Evolutionary conservation across 164 flowering plant species (phyloP).

Genomic region (Aristolochia fimbriata): DNA sequence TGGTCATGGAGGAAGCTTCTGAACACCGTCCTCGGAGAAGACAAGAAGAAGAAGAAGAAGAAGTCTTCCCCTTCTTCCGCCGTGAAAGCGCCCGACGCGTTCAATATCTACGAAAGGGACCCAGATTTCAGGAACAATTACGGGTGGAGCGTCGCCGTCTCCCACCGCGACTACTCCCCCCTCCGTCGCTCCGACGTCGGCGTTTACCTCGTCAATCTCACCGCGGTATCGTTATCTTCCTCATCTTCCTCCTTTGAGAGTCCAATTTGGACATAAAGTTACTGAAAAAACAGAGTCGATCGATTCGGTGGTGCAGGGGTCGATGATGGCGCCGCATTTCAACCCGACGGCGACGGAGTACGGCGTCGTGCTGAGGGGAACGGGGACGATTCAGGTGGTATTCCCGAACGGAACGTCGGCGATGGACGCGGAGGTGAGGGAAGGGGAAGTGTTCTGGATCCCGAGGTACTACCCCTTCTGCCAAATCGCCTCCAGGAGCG

Average conservation of each 20-base stretch:
- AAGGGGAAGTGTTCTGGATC: constrained; percentile 68
- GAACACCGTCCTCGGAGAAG: constrained; percentile 21
- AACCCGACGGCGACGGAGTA: constrained; percentile 69
- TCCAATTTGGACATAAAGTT: no score
- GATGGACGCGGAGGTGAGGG: constrained; percentile 23
- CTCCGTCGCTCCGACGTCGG: constrained; percentile 42
- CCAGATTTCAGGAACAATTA: constrained; percentile 55
- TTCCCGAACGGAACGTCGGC: constrained; percentile 27
- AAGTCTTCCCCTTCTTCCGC: neutral
- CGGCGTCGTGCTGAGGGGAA: constrained; percentile 49
- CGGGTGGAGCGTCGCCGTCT: constrained; percentile 67
- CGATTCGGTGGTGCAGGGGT: constrained; percentile 35
- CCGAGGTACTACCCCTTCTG: constrained; percentile 75
- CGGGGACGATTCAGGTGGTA: constrained; percentile 58
- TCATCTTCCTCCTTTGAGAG: neutral
- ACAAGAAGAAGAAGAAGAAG: constrained; percentile 15
- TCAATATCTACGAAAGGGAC: constrained; percentile 35
- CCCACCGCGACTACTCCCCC: constrained; percentile 17
- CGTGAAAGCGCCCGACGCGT: constrained; percentile 8
- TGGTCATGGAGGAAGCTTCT: constrained; percentile 21
- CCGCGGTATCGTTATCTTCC: constrained; percentile 28
- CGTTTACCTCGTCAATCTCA: constrained; percentile 67
- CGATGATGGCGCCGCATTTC: constrained; percentile 97
- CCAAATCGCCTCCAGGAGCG: constrained; percentile 68
- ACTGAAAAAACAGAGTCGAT: no score